phyloP scores from a whole-genome alignment of 1,284 basidiomycete species.

The Vanrija sp. region DNA sequence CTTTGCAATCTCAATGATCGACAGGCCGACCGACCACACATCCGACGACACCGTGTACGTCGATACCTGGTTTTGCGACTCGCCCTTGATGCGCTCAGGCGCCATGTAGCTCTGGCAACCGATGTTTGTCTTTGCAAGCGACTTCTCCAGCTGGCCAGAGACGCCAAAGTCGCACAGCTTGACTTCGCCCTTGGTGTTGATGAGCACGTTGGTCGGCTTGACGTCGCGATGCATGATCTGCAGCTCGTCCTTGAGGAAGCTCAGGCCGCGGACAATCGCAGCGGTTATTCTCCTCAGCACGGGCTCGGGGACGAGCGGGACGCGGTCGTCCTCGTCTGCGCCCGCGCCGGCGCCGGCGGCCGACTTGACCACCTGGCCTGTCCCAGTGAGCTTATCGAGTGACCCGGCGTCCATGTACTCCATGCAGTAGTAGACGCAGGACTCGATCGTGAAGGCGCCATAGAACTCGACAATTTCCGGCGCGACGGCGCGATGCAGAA shows the following conservation, averaged over 20 bases:
- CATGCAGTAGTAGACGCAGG: constrained; percentile 99
- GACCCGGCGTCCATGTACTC: constrained; percentile 98
- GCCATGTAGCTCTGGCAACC: constrained; percentile 99
- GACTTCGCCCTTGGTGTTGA: constrained; percentile 82
- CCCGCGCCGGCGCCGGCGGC: constrained; percentile 25
- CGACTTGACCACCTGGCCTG: constrained; percentile 20
- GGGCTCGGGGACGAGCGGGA: constrained; percentile 63
- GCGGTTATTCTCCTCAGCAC: constrained; percentile 80
- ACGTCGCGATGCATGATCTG: constrained; percentile 94
- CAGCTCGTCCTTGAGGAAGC: constrained; percentile 92
- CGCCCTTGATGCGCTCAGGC: constrained; percentile 94
- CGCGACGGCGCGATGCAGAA: constrained; percentile 86
- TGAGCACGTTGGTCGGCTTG: constrained; percentile 94
- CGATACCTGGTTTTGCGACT: constrained; percentile 76
- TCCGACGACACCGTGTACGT: constrained; percentile 97
- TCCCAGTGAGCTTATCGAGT: constrained; percentile 75
- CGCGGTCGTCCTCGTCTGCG: constrained; percentile 35
- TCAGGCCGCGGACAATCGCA: constrained; percentile 82
- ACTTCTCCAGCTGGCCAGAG: constrained; percentile 93
- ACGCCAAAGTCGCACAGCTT: constrained; percentile 99
- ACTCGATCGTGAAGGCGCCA: constrained; percentile 98
- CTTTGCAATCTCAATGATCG: constrained; percentile 87
- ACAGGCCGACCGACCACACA: constrained; percentile 96
- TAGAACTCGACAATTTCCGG: constrained; percentile 97
- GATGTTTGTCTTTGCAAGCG: constrained; percentile 95